Percentiles rank a stretch among this genome's conserved stretches.
phyloP scores from a whole-genome alignment of 345 rosid species.

The Arabis alpina region DNA sequence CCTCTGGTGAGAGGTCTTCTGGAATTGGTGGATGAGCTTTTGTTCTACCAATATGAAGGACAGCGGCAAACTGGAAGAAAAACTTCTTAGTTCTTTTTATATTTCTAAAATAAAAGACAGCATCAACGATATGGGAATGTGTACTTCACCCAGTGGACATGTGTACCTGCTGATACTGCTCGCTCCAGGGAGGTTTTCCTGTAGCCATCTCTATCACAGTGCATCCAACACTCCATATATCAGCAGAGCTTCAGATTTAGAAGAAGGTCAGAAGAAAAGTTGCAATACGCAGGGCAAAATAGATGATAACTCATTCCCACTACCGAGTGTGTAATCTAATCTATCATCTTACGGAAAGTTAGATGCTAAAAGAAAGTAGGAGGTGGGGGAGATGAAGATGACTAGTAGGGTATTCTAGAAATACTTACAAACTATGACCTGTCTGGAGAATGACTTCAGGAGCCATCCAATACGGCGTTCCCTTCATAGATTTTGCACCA shows the following conservation, averaged over 20 bases:
- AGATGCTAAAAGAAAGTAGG: slow-evolving; percentile 1
- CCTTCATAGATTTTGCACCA: slow-evolving; percentile 95
- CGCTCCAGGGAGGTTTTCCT: slow-evolving; percentile 98
- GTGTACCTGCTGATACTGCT: slow-evolving; percentile 88
- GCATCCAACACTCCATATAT: slow-evolving; percentile 96
- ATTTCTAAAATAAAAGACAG: slow-evolving; percentile 19
- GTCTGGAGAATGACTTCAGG: slow-evolving; percentile 96
- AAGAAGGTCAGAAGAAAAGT: slow-evolving; percentile 30
- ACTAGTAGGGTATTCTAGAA: slow-evolving; percentile 13
- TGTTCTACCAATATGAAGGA: slow-evolving; percentile 86
- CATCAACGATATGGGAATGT: slow-evolving; percentile 21
- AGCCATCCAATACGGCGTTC: slow-evolving; percentile 97
- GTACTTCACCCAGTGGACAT: slow-evolving; percentile 26
- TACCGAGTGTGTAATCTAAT: background rate
- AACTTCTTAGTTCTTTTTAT: slow-evolving; percentile 25
- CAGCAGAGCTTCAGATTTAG: slow-evolving; percentile 76
- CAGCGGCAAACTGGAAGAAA: slow-evolving; percentile 85
- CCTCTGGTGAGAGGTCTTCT: slow-evolving; percentile 79
- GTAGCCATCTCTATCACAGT: slow-evolving; percentile 99
- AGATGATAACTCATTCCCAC: slow-evolving; percentile 4
- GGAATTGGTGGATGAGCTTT: slow-evolving; percentile 98
- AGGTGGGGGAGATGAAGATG: slow-evolving; percentile 12
- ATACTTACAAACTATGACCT: slow-evolving; percentile 87
- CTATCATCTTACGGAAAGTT: slow-evolving; percentile 13
- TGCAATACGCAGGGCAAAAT: slow-evolving; percentile 1